Evolutionary conservation across 106 monocot species (phyloP), one percentile per base, ranked within the genome.

Genomic region (Dendrobium catenatum): DNA sequence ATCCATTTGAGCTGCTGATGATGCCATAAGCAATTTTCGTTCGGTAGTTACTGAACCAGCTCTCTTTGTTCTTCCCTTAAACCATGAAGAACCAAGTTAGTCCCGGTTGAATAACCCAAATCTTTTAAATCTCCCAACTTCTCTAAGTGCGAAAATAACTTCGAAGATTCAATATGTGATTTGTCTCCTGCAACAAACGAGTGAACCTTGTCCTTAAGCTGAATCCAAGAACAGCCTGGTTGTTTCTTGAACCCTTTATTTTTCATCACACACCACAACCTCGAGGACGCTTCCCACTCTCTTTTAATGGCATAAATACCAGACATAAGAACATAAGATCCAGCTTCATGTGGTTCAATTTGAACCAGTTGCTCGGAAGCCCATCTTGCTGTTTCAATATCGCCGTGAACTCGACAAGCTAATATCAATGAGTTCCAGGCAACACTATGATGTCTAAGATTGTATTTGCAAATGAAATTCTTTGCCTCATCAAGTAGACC

Each of bases 201-300:
- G 56, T 93, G 93, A 26, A 95, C 55, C 37, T 61, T 85, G 37
- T 79, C 84, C 76, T 84, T 87, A 74, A 93, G 37, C 46, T 93
- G 83, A 84, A 95, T 89, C 95, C 95, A 95, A 54, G 95, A 93
- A 79, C 75, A 78, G 43, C 93, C 93, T 19, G 88, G 81, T 56
- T 86, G 83, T 80, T 89, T 91, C 46, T 72, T 76, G n/a, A 86
- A 54, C 22, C 86, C 84, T 37, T 81, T 89, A n/a, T 84, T 82
- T 72, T 74, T 58, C 91, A 95, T 91, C 78, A 84, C 67, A 72
- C 42, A 83, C 66, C 91, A 86, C 31, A 91, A 43, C 42, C 82
- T 78, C 0, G 59, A 85, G 81, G 84, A 82, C 72, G 91, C 87
- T 26, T 4, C 31, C 89, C 91, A 93, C 42, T 82, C 85, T 29